A percentile compares a stretch with the other conserved stretches of the same genome.
These are phyloP conservation scores for Fragosphaeria purpurea DNA, from an alignment of 2,329 filamentous ascomycete species.

Conservation along the genomic window DNA sequence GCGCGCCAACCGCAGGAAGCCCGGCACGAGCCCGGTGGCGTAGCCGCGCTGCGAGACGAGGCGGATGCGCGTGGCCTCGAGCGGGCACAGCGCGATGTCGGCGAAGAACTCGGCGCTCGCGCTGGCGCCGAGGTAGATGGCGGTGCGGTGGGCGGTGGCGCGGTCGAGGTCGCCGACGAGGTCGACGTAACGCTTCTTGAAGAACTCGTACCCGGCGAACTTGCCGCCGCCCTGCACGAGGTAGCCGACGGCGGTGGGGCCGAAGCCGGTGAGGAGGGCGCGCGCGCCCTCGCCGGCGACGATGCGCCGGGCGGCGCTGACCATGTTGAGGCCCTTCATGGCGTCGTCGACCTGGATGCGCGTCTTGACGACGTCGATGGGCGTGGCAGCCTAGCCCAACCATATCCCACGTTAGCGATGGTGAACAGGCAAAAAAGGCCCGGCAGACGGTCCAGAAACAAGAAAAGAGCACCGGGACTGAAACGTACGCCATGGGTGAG, in stretches of 20 bases:
- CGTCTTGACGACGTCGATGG: conserved; percentile 71
- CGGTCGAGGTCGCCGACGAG: conserved; percentile 44
- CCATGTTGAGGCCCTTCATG: conserved; percentile 75
- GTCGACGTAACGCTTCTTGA: conserved; percentile 81
- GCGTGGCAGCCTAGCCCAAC: conserved; percentile 35
- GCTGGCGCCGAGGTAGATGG: conserved; percentile 63
- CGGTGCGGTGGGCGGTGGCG: conserved; percentile 35
- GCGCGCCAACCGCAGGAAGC: conserved; percentile 65
- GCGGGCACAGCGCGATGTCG: conserved; percentile 77
- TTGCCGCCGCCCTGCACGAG: conserved; percentile 85
- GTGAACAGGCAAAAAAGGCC: too few relatives aligned
- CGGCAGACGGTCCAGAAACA: too few relatives aligned
- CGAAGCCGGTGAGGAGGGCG: conserved; percentile 73
- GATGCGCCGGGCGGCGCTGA: conserved; percentile 69
- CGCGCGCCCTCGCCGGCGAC: conserved; percentile 68
- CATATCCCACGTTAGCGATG: not conserved
- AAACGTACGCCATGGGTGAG: conserved; percentile 38
- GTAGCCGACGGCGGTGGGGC: conserved; percentile 78
- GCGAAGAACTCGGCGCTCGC: conserved; percentile 62
- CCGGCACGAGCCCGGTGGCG: conserved; percentile 58
- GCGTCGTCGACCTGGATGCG: conserved; percentile 81
- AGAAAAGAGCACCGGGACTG: not conserved
- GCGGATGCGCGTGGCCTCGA: conserved; percentile 72
- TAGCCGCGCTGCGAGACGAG: conserved; percentile 75
- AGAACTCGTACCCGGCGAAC: conserved; percentile 88